Percentiles rank a stretch among this genome's conserved stretches.
Evolutionary conservation across 371 early-diverging fungal genomes (phyloP).

Genomic region (Homolaphlyctis polyrhiza): DNA sequence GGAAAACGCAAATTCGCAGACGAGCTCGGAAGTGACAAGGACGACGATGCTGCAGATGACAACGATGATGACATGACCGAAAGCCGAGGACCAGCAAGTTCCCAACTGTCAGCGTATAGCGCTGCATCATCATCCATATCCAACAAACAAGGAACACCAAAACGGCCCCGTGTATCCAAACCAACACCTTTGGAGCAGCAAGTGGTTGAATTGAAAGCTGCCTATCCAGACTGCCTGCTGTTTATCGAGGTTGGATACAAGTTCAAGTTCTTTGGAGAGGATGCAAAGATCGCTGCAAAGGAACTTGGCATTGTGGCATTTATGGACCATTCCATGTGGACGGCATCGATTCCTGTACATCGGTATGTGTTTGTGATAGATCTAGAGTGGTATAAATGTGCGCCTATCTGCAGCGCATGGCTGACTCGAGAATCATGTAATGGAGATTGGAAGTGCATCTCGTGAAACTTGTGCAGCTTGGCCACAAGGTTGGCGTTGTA

Average conservation of each 20-base stretch:
- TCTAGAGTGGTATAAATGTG: too few relatives aligned
- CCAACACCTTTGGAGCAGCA: constrained; percentile 76
- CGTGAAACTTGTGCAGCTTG: constrained; percentile 67
- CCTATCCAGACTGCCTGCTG: constrained; percentile 66
- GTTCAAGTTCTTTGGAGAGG: constrained; percentile 72
- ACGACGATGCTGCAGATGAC: neutral
- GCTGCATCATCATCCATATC: neutral
- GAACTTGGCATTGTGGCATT: constrained; percentile 71
- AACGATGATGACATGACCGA: neutral
- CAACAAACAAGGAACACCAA: neutral
- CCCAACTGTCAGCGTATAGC: neutral
- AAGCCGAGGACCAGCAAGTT: neutral
- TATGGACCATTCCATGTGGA: constrained; percentile 69
- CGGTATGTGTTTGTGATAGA: constrained; percentile 67
- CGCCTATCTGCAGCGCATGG: too few relatives aligned
- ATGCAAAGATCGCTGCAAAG: constrained; percentile 22
- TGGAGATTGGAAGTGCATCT: neutral
- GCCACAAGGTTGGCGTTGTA: constrained; percentile 69
- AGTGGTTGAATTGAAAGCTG: constrained; percentile 63
- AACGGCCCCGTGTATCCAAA: neutral
- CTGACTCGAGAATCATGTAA: too few relatives aligned
- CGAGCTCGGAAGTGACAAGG: neutral
- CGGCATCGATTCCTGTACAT: constrained; percentile 74
- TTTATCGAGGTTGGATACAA: constrained; percentile 88
- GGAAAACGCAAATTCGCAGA: too few relatives aligned